phyloP scores from a whole-genome alignment of 257 asterid species.

The Schizonepeta tenuifolia region DNA sequence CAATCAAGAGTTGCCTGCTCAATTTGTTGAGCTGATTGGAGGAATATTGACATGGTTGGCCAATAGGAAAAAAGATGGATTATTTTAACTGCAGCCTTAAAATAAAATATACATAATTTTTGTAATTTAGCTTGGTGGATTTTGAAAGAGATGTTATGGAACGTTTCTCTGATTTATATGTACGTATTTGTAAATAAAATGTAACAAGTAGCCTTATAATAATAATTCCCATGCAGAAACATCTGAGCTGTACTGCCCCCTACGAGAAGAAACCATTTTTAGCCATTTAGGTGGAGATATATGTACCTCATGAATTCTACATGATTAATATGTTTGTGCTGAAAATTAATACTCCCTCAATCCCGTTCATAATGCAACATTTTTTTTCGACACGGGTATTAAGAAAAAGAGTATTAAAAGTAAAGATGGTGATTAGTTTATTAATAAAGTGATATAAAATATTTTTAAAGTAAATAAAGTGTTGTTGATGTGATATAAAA shows the following conservation, averaged over 20 bases:
- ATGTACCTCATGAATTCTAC: no score
- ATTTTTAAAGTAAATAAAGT: no score
- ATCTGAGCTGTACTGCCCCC: constrained; percentile 35
- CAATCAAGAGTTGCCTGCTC: constrained; percentile 3
- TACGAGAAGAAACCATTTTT: constrained; percentile 18
- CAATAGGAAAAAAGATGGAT: constrained; percentile 23
- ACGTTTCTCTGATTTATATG: neutral
- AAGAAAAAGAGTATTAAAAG: no score
- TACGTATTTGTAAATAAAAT: neutral
- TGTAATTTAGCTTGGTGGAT: constrained; percentile 34
- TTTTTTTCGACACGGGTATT: no score
- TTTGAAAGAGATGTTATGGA: constrained; percentile 16
- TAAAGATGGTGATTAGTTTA: no score
- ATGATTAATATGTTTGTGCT: no score
- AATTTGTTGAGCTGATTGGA: constrained; percentile 32
- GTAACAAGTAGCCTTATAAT: constrained; percentile 5
- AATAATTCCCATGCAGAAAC: constrained; percentile 31
- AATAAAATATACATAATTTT: constrained; percentile 3
- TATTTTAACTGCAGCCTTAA: neutral
- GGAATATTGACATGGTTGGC: constrained; percentile 30
- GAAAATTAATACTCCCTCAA: no score
- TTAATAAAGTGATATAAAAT: no score
- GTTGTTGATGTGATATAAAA: no score
- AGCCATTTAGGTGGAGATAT: neutral
- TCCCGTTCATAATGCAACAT: no score